Evolutionary conservation across 164 flowering plant genomes (phyloP), one percentile per base, ranked within the genome.

Genomic region (Litsea cubeba): DNA sequence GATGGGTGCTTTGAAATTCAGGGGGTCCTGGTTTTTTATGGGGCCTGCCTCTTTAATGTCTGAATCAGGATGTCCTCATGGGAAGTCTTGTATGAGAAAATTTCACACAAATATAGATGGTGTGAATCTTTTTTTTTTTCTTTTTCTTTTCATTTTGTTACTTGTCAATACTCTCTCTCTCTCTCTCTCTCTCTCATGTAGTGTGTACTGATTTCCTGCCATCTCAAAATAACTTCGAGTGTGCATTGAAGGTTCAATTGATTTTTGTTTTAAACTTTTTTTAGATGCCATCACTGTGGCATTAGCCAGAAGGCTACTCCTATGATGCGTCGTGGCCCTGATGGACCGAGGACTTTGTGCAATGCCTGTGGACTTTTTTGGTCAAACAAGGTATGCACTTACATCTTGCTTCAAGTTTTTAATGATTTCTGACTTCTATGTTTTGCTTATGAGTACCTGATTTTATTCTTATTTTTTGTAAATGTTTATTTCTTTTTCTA

Each of bases 241-340:
- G 60, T 54, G 60, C 60, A 18, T 54, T 63, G 5, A 24, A 14
- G 66, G 66, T 23, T 63, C 24, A 25, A 12, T 63, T 63, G 32
- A 63, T 63, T 63, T 65, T 65, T n/a, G n/a, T 66, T 28, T 66
- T 10, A 28, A 54, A 66, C 17, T 2, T 66, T 69, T 46, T 69
- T 46, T 54, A 69, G 71, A 49, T 69, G 71, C 22, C 71, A 69
- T 22, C 71, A 69, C 60, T 69, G 71, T 69, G 71, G 71, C 58
- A 69, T 69, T 69, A 69, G 71, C 71, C 71, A 69, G 58, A 69
- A 50, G 71, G 40, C 71, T 14, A 69, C 71, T 49, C 71, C 71
- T 10, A 46, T 69, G 71, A 69, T 69, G 71, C 71, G 71, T 14
- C 71, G 71, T 49, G 71, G 71, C 12, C 71, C 71, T 49, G 58